Evolutionary conservation across 73 alveolate species (phyloP), one percentile per base, ranked within the genome.

Genomic region (Durusdinium trenchii): DNA sequence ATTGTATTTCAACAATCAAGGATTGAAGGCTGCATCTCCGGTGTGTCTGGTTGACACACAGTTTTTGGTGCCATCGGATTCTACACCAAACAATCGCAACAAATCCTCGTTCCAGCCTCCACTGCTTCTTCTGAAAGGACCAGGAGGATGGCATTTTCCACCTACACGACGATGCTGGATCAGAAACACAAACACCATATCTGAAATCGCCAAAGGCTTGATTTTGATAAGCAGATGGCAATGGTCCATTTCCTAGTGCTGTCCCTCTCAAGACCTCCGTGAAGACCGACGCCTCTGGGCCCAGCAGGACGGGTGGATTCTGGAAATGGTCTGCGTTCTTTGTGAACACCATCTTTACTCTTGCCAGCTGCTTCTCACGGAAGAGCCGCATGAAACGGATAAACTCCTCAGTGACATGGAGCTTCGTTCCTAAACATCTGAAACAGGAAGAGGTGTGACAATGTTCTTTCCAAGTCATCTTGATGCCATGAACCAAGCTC

Each of bases 331-430:
- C 84, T 2, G 98, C 98, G 16, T 35, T 43, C 32, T 91, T 91
- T 76, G 82, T 91, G 76, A 91, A 91, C 38, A 91, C 89, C 89
- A 91, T 46, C 98, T 91, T 91, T 60, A 78, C 98, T 3, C 98
- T 71, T 43, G 98, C 98, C 87, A 91, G 78, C 78, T 91, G 98
- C 89, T 69, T 91, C 57, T 91, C 98, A 18, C 98, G 87, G 78
- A 51, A 91, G 87, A 91, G 98, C 54, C 98, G 98, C 73, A 78
- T 67, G 98, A 91, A 91, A 30, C 98, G 98, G 18, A 91, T 71
- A 43, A 91, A 91, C 89, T 91, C 98, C 98, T 91, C 42, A 38
- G 61, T 6, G 82, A 12, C 46, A n/a, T 54, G 9, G 64, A n/a
- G n/a, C n/a, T n/a, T n/a, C n/a, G n/a, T n/a, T n/a, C n/a, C n/a